Evolutionary conservation across 306 rosid genomes (phyloP), one percentile per base, ranked within the genome.

Genomic region (Parietaria judaica): DNA sequence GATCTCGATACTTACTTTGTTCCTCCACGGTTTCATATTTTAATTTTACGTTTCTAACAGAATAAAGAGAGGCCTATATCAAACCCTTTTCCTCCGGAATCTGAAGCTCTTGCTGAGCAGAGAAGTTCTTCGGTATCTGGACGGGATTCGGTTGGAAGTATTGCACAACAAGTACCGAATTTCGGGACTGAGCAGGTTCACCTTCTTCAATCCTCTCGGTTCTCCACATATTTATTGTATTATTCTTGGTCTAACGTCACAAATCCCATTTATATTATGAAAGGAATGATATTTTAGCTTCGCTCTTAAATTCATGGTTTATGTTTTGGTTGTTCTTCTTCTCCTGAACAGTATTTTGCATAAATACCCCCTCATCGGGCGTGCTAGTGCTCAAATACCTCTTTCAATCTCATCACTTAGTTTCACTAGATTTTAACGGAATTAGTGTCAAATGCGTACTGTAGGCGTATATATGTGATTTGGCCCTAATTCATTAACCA

Each of bases 101-200:
- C 82, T n/a, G 70, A 81, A 69, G 79, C 60, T 39, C 69, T 72
- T 74, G 52, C 80, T 36, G 80, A 63, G 68, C 43, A 73, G 38
- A 51, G 55, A 39, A 68, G 52, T 68, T 51, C 76, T 16, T 74
- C 80, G 7, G 37, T 43, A 35, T 60, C 80, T 16, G 53, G 73
- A 43, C 87, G 68, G 61, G 72, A 73, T 36, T 54, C 16, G 49
- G 69, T 76, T 5, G 79, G 80, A 53, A 77, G 72, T 47, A 84
- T 87, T 57, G 76, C 82, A 56, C 84, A 76, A 67, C 95, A 91
- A 78, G 69, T 80, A 36, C 96, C 96, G 8, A 84, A 92, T 75
- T 92, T 92, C 51, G 98, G 98, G 66, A 92, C 96, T 16, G 96
- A 88, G 73, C 95, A 80, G 89, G 97, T 80, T 6, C 56, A n/a